Conservation (phyloP, 2,329 filamentous ascomycete genomes). For the Arthrocladium fulminans region DNA sequence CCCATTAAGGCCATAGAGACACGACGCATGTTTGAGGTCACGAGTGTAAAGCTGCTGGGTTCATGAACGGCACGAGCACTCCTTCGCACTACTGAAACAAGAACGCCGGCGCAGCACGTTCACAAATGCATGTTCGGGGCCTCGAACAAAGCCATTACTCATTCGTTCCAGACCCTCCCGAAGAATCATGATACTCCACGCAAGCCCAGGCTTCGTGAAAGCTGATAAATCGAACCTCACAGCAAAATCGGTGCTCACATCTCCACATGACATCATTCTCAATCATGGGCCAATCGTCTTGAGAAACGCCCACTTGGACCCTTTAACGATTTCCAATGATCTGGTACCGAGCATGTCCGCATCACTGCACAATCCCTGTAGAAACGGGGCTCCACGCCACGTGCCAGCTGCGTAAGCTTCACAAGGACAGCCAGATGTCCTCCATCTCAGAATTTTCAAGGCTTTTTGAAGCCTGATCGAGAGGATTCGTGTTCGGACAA, state of each 20-base stretch:
- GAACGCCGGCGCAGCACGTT: too few species aligned
- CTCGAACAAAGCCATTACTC: too few species aligned
- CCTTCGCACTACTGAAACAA: too few species aligned
- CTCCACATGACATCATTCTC: not conserved
- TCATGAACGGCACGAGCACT: too few species aligned
- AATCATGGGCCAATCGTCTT: too few species aligned
- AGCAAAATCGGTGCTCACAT: not conserved
- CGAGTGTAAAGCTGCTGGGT: too few species aligned
- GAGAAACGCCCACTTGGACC: too few species aligned
- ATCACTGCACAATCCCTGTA: not conserved
- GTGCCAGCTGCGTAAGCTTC: not conserved
- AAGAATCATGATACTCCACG: too few species aligned
- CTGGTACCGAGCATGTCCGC: not conserved
- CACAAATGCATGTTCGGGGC: too few species aligned
- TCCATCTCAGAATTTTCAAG: not conserved
- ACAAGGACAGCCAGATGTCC: slow-evolving; percentile 7
- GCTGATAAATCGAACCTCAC: too few species aligned
- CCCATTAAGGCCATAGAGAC: not conserved
- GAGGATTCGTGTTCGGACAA: not conserved
- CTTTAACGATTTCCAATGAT: not conserved
- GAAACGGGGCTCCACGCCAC: not conserved
- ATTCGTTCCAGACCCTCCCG: too few species aligned
- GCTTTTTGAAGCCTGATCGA: not conserved
- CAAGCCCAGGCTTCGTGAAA: too few species aligned
- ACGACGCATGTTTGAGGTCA: not conserved